Percentiles rank a stretch among this genome's conserved stretches.
Conservation (phyloP, 805 yeast genomes). For the Monosporozyma servazzii region DNA sequence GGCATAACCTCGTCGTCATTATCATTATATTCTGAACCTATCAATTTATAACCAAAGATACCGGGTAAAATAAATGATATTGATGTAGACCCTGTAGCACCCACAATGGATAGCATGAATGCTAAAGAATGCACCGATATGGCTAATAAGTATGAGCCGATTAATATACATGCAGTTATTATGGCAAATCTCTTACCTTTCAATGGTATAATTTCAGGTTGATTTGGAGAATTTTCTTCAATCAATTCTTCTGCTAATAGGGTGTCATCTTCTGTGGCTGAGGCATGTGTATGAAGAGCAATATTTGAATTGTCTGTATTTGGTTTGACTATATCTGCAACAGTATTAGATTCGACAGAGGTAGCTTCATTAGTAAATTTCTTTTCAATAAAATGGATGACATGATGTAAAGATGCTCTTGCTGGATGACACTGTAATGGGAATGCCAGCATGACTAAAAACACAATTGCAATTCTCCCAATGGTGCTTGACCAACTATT, state of each 20-base stretch:
- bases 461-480: slow-evolving; percentile 72
- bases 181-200: slow-evolving; percentile 35
- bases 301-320: neutral
- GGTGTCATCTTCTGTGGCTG: slow-evolving; percentile 1
- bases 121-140: slow-evolving; percentile 55
- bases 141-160: slow-evolving; percentile 47
- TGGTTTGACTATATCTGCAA: neutral
- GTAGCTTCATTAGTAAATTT: neutral
- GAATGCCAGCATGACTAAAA: slow-evolving; percentile 73
- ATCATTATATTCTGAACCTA: slow-evolving; percentile 16
- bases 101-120: slow-evolving; percentile 61
- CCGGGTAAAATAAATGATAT: slow-evolving; percentile 76
- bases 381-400: slow-evolving; percentile 40
- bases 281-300: neutral
- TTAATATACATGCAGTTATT: slow-evolving; percentile 41
- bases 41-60: slow-evolving; percentile 46
- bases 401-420: slow-evolving; percentile 69
- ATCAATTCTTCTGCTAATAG: slow-evolving; percentile 3
- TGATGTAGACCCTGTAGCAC: slow-evolving; percentile 76
- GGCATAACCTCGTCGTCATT: slow-evolving; percentile 12
- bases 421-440: slow-evolving; percentile 91
- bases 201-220: slow-evolving; percentile 15
- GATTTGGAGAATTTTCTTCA: slow-evolving; percentile 15
- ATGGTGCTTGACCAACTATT: slow-evolving; percentile 55
- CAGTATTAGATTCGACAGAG: neutral